phyloP scores from a whole-genome alignment of 2,329 filamentous ascomycete species.

The Sclerotiophoma versabilis region DNA sequence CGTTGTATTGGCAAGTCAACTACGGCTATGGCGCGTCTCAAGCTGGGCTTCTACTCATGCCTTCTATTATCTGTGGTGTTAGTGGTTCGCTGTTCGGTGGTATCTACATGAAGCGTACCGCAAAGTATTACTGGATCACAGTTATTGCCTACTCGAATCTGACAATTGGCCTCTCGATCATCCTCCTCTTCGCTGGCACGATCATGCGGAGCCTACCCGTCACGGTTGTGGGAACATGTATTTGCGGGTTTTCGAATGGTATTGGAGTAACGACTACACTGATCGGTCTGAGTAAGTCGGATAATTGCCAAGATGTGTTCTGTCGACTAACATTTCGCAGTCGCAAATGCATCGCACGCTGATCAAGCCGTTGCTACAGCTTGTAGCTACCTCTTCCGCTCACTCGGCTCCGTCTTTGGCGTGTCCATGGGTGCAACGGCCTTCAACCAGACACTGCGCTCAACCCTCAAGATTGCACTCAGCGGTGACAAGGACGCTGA shows the following conservation, averaged over 20 bases:
- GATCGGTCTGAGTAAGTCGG: conserved; percentile 65
- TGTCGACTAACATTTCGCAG: conserved; percentile 39
- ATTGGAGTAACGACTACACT: conserved; percentile 74
- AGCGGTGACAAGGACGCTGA: conserved; percentile 65
- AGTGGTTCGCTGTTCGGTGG: conserved; percentile 70
- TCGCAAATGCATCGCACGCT: conserved; percentile 70
- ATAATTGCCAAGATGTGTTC: not conserved
- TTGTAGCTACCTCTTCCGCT: conserved; percentile 82
- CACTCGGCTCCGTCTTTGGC: conserved; percentile 70
- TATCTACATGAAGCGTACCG: conserved; percentile 72
- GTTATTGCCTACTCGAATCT: conserved; percentile 63
- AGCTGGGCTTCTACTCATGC: conserved; percentile 71
- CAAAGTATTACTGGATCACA: conserved; percentile 74
- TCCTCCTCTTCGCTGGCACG: conserved; percentile 65
- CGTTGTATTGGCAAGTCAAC: conserved; percentile 79
- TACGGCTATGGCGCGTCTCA: conserved; percentile 68
- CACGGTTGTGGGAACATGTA: conserved; percentile 64
- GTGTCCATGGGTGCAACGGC: conserved; percentile 75
- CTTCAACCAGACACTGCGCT: conserved; percentile 72
- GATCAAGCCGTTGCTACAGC: conserved; percentile 80
- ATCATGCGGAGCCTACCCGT: conserved; percentile 58
- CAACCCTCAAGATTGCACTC: conserved; percentile 62
- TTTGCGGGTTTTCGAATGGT: conserved; percentile 63
- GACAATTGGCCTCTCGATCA: conserved; percentile 61
- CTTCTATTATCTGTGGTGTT: conserved; percentile 69